Conservation (phyloP, 495 filamentous ascomycete genomes). For the Hypoxylon intermedium region DNA sequence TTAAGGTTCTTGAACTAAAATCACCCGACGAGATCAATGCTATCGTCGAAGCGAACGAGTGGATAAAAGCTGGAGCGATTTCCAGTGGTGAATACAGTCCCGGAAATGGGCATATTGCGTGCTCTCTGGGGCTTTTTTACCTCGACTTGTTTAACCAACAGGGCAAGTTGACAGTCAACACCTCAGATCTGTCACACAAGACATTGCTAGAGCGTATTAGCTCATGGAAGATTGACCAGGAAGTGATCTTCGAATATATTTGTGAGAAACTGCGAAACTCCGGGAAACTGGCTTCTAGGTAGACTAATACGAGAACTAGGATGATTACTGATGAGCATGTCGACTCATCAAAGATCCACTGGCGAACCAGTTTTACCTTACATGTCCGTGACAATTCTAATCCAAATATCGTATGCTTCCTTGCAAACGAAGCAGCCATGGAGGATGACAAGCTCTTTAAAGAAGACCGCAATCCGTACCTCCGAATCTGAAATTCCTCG, state of each 20-base stretch:
- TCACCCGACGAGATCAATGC: conserved; percentile 1
- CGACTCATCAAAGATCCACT: conserved; percentile 3
- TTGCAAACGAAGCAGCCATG: background rate
- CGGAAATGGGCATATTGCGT: conserved; percentile 1
- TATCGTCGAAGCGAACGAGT: background rate
- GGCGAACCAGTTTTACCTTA: conserved; percentile 4
- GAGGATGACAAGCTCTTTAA: conserved; percentile 1
- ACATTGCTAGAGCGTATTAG: background rate
- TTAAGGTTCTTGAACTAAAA: conserved; percentile 1
- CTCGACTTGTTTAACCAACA: conserved; percentile 1
- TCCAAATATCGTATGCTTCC: conserved; percentile 7
- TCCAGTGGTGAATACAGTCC: background rate
- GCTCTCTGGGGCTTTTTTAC: background rate
- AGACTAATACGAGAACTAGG: conserved; percentile 2
- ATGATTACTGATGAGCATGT: conserved; percentile 1
- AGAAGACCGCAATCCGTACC: background rate
- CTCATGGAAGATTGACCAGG: conserved; percentile 4
- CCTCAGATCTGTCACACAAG: background rate
- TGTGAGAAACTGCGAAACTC: background rate
- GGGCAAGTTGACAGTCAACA: background rate
- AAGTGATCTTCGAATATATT: conserved; percentile 1
- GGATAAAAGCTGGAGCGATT: background rate
- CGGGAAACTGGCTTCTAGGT: background rate
- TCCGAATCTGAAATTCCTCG: background rate
- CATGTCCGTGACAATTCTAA: conserved; percentile 3